These are phyloP conservation scores for Globisporangium nagaii DNA, from an alignment of 352 stramenopile genomes.

Conservation along the genomic window DNA sequence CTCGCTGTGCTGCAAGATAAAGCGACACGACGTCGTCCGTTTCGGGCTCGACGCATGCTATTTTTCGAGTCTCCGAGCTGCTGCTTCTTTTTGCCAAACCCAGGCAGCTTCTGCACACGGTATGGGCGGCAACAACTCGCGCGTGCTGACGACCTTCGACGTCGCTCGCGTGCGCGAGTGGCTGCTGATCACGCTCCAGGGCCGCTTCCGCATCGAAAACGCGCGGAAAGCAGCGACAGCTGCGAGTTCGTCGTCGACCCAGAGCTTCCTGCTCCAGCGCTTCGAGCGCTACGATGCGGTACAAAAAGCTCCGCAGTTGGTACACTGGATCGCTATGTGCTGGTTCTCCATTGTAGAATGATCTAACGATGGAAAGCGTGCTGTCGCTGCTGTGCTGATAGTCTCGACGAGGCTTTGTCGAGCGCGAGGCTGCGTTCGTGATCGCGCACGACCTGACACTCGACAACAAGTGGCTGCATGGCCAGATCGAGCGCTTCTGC, in stretches of 20 bases:
- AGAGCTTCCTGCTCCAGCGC: slow-evolving; percentile 8
- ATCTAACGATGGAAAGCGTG: too few relatives aligned
- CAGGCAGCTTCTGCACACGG: too few relatives aligned
- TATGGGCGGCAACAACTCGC: slow-evolving; percentile 27
- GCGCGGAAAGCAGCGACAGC: neutral
- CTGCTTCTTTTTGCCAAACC: too few relatives aligned
- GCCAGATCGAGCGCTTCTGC: slow-evolving; percentile 27
- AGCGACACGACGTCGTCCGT: too few relatives aligned
- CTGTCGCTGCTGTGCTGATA: neutral
- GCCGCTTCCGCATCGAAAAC: slow-evolving; percentile 10
- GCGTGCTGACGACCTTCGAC: slow-evolving; percentile 21
- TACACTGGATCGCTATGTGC: too few relatives aligned
- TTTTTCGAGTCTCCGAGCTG: too few relatives aligned
- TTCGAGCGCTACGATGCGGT: slow-evolving; percentile 35
- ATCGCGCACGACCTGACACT: slow-evolving; percentile 22
- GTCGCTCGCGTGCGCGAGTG: slow-evolving; percentile 21
- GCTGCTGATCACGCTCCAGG: slow-evolving; percentile 24
- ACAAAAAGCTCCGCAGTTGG: too few relatives aligned
- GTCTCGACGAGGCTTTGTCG: slow-evolving; percentile 13
- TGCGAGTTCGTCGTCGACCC: slow-evolving; percentile 9
- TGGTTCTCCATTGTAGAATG: too few relatives aligned
- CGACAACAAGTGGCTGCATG: slow-evolving; percentile 25
- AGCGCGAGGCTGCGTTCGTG: slow-evolving; percentile 23
- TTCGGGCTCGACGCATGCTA: too few relatives aligned
- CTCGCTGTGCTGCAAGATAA: too few relatives aligned